These are phyloP conservation scores for Ophiostoma quercus DNA, from an alignment of 2,329 filamentous ascomycete species.

Conservation along the genomic window DNA sequence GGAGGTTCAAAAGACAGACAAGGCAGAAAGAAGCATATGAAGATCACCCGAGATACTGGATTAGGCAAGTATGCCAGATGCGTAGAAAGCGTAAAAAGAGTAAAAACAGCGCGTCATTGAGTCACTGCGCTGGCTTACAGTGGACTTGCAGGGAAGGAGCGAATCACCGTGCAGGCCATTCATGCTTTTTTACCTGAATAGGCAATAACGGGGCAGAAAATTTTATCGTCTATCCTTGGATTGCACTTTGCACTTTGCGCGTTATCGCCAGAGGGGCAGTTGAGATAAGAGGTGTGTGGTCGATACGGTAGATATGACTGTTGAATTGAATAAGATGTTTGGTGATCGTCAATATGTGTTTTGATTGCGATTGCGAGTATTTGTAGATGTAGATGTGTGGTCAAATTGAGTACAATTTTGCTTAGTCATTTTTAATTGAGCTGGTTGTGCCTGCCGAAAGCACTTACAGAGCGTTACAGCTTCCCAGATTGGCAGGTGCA, in stretches of 20 bases:
- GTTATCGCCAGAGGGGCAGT: background rate
- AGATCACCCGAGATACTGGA: background rate
- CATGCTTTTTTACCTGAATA: constrained; percentile 16
- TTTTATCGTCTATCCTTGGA: constrained; percentile 6
- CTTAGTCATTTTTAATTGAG: background rate
- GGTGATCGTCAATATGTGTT: background rate
- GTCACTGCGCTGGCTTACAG: background rate
- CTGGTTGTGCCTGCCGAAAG: background rate
- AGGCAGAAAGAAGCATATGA: background rate
- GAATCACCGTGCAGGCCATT: constrained; percentile 13
- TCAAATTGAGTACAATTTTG: background rate
- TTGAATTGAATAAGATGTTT: background rate
- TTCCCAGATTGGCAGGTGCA: background rate
- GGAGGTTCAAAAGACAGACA: background rate
- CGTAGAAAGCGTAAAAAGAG: background rate
- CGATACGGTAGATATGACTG: background rate
- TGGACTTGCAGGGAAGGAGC: constrained; percentile 16
- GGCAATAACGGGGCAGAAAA: constrained; percentile 12
- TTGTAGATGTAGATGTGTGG: background rate
- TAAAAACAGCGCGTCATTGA: constrained; percentile 5
- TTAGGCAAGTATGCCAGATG: constrained; percentile 14
- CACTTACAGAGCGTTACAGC: background rate
- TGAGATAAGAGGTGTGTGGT: background rate
- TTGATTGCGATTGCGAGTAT: background rate
- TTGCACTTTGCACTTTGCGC: background rate